Evolutionary conservation across 768 basidiomycete species (phyloP), one percentile per base, ranked within the genome.

Genomic region (Boletellus ananas): DNA sequence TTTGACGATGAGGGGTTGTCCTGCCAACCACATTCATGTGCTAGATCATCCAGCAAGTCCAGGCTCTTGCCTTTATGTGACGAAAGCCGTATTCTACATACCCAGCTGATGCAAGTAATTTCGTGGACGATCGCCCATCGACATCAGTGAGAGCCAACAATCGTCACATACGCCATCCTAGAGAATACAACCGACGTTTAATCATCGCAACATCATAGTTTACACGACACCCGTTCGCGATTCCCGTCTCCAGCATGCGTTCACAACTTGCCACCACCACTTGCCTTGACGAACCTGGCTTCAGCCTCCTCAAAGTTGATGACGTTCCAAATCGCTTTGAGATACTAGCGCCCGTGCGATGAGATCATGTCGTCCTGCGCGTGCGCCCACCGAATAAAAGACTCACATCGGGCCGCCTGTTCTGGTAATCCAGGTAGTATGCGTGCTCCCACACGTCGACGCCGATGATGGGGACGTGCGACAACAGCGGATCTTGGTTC

Each of bases 361-460:
- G 5, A 10, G 27, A 4, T n/a, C 25, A 10, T n/a, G 25, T 27
- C 42, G 47, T 25, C 25, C 43, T 18, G 36, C 1, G 36, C 8
- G 11, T 10, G 17, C 2, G 0, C 9, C 18, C 17, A 7, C 29
- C 20, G n/a, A 20, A 34, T 20, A 37, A 13, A 14, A 39, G 6
- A 79, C 93, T 68, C 63, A 94, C 93, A 60, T 95, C 89, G 51
- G 71, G 82, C 79, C 95, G 95, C 66, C 92, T 91, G 72, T 95
- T 96, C 71, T 87, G 81, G 74, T 97, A 97, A 69, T 97, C 92
- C 60, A 95, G 80, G 75, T 95, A 97, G 77, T 93, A 92, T 45
- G 92, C 90, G 64, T 94, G 93, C 72, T 95, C 92, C 93, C 93
- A 95, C 64, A 94, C 83, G 57, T 94, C 93, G 59, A 96, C 85